Evolutionary conservation across 2,329 filamentous ascomycete species (phyloP).

Genomic region (Coniochaeta hoffmannii): DNA sequence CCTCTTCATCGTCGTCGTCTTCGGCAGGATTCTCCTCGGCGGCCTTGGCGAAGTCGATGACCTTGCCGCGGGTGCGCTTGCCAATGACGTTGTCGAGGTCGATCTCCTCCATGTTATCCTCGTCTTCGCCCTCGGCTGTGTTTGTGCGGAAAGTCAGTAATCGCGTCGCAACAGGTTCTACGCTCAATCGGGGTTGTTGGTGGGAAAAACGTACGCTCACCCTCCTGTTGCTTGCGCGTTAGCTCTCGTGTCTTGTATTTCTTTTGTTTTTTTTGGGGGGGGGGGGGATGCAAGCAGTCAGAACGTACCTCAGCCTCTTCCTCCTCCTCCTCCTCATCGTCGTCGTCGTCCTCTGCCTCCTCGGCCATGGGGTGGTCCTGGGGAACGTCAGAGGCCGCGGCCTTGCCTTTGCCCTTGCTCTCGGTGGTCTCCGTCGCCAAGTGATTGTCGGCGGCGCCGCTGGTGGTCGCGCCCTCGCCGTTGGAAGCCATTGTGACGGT

Average conservation of each 20-base stretch:
- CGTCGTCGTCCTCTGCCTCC: constrained; percentile 64
- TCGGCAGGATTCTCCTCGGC: constrained; percentile 67
- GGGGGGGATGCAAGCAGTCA: background rate
- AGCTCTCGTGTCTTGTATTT: constrained; percentile 6
- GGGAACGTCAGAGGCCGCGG: constrained; percentile 41
- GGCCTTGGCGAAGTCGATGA: constrained; percentile 90
- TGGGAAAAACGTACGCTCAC: constrained; percentile 17
- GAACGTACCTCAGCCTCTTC: constrained; percentile 13
- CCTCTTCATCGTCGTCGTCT: constrained; percentile 76
- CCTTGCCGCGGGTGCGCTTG: constrained; percentile 82
- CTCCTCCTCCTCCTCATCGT: constrained; percentile 29
- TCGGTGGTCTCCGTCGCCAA: constrained; percentile 9
- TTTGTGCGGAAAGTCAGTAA: constrained; percentile 17
- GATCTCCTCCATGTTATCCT: constrained; percentile 84
- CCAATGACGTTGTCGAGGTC: constrained; percentile 85
- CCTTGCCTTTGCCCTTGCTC: constrained; percentile 72
- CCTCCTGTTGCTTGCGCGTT: constrained; percentile 17
- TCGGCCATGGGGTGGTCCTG: constrained; percentile 66
- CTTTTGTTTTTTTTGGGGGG: background rate
- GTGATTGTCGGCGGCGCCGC: constrained; percentile 22
- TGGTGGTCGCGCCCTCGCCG: constrained; percentile 40
- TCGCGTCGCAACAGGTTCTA: background rate
- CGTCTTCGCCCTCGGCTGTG: constrained; percentile 62
- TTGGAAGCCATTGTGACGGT: constrained; percentile 29
- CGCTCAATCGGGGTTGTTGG: background rate